Evolutionary conservation across 371 early-diverging fungal genomes (phyloP).

Genomic region (Syncephalastrum sp.): DNA sequence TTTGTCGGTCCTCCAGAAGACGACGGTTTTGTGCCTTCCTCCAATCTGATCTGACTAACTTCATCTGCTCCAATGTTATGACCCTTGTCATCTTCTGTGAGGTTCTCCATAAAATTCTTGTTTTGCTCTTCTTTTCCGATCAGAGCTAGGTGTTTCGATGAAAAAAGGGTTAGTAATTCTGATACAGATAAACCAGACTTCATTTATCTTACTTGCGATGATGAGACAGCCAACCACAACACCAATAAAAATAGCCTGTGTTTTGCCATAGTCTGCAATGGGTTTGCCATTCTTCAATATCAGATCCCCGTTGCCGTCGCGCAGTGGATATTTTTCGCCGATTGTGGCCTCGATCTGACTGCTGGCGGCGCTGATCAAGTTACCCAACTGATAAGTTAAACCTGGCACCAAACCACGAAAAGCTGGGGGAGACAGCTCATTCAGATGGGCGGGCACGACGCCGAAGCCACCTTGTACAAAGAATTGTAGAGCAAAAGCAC

Average conservation of each 20-base stretch:
- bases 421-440: conserved; percentile 64
- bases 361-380: conserved; percentile 63
- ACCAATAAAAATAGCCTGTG: conserved; percentile 66
- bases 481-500: conserved; percentile 65
- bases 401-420: conserved; percentile 69
- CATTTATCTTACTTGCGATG: conserved; percentile 29
- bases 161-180: not conserved
- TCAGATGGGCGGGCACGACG: conserved; percentile 69
- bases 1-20: too few species aligned
- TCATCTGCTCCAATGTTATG: conserved; percentile 24
- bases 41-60: conserved; percentile 15
- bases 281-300: conserved; percentile 35
- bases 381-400: conserved; percentile 70
- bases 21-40: conserved; percentile 15
- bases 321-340: conserved; percentile 51
- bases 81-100: conserved; percentile 28
- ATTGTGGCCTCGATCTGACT: conserved; percentile 68
- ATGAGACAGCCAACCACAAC: conserved; percentile 44
- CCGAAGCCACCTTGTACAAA: conserved; percentile 49
- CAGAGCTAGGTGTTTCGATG: conserved; percentile 16
- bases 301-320: conserved; percentile 30
- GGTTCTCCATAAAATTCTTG: conserved; percentile 32
- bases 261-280: conserved; percentile 64
- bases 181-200: not conserved
- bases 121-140: conserved; percentile 47